Percentiles rank a stretch among this genome's conserved stretches.
Conservation (phyloP, 768 basidiomycete genomes). For the Mrakia frigida region DNA sequence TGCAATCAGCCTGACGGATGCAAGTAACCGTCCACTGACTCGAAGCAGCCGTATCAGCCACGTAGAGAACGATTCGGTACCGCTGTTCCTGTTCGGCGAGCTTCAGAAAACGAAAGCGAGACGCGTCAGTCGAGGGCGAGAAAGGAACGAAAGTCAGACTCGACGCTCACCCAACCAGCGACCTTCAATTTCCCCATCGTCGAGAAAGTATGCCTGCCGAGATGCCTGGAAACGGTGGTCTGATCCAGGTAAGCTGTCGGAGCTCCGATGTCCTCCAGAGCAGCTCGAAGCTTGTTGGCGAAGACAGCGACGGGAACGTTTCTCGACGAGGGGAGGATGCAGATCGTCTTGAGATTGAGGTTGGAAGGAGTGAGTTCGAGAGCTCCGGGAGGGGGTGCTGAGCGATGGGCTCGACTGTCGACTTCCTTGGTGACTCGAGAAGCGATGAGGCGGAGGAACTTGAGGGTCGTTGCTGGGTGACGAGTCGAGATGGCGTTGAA, state of each 20-base stretch:
- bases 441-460: slow-evolving; percentile 69
- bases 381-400: slow-evolving; percentile 13
- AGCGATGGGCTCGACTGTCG: slow-evolving; percentile 38
- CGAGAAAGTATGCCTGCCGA: slow-evolving; percentile 92
- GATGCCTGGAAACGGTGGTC: slow-evolving; percentile 80
- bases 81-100: slow-evolving; percentile 86
- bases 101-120: slow-evolving; percentile 40
- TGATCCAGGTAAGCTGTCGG: slow-evolving; percentile 90
- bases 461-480: slow-evolving; percentile 45
- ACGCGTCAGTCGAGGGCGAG: neutral
- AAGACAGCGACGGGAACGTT: slow-evolving; percentile 86
- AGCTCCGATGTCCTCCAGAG: slow-evolving; percentile 88
- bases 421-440: slow-evolving; percentile 82
- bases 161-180: slow-evolving; percentile 55
- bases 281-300: slow-evolving; percentile 77
- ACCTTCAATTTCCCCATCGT: slow-evolving; percentile 96
- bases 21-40: slow-evolving; percentile 98
- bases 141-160: too few species aligned
- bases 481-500: slow-evolving; percentile 77
- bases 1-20: slow-evolving; percentile 87
- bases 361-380: slow-evolving; percentile 47
- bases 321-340: slow-evolving; percentile 78
- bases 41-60: slow-evolving; percentile 82
- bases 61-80: slow-evolving; percentile 87
- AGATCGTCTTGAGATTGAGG: slow-evolving; percentile 86